Evolutionary conservation across 2,329 filamentous ascomycete species (phyloP), one percentile per base, ranked within the genome.

Genomic region (Botryotinia calthae): DNA sequence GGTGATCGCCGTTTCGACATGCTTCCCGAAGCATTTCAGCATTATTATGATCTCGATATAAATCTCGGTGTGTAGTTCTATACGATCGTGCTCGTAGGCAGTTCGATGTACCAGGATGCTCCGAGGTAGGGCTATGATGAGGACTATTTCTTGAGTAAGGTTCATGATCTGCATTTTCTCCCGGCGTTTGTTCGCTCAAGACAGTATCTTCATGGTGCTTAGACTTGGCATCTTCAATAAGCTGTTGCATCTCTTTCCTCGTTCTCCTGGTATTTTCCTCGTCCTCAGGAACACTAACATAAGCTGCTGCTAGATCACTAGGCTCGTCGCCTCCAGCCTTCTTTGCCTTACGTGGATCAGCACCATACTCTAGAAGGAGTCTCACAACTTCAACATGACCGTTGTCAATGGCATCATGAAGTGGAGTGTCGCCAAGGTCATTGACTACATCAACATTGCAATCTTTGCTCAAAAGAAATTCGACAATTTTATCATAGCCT

Each of bases 381-480:
- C 90, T 93, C 59, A 99, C 93, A 6, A 98, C 95, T 28, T 92
- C 93, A 12, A 97, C 81, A 80, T 99, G 95, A 1, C 93, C 93
- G 79, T 99, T 99, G 78, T 98, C 96, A 42, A 98, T 94, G 8
- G 96, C 96, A 84, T 99, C 96, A 71, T 99, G 91, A 51, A 99
- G 87, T 42, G 96, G 96, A 0, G 96, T 98, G 79, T 99, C 96
- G 79, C 93, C 94, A 78, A 94, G 91, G 78, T 93, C 90, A 78
- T 92, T 90, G 73, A 90, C 85, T 78, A 88, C 95, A 79, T 98
- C 93, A 63, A 96, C 87, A 72, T 93, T 91, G 82, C 95, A 97
- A 48, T 93, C 93, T 75, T 93, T 91, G 14, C 93, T 89, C 75
- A 99, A 90, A 56, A 99, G 84, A 70, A 97, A 91, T 80, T 93